Base-by-base conservation (phyloP, 2,329 filamentous ascomycete species). In the Fusarium nygamai region DNA sequence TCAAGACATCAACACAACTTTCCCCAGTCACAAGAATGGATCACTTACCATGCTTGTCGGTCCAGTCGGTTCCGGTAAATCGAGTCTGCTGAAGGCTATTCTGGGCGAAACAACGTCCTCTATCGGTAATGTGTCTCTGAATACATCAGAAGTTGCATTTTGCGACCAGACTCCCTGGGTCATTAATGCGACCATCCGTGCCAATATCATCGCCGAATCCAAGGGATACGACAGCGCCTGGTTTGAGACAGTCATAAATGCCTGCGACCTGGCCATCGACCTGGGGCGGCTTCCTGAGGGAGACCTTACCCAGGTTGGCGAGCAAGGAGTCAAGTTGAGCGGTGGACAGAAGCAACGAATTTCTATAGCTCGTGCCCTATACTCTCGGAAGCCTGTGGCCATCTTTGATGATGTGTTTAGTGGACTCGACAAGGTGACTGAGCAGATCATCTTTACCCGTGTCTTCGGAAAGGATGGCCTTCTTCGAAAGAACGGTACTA, bases 361-460 rank as follows among this genome's bases (percentile, higher is more conserved):
- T 12, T 76, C 81, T 2, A 77, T 83, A 12, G 81, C 81, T 19
- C 79, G 81, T 12, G 81, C 81, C 6, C 66, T 82, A 0, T 83
- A 82, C 59, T 78, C 81, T 2, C 74, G 77, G 16, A 82, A 81
- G 11, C 75, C 72, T 1, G 69, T 84, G 1, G 76, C 82, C 8
- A 77, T 85, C 8, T 80, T 85, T 38, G 83, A 85, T 24, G 83
- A 85, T 38, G 80, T 84, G 4, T 81, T 85, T 10, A 84, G 83
- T 29, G 83, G 83, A 0, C 74, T 85, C 5, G 84, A 86, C 59
- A 80, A 81, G 19, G 78, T 83, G 6, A 86, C 85, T 0, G 83
- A 85, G 44, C 79, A 83, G 29, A 77, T 80, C 11, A 83, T 86
- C 3, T 86, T 86, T 64, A 73, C 73, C 1, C 80, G 78, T 0